Evolutionary conservation across 164 flowering plant species (phyloP).

Genomic region (Buxus sempervirens): DNA sequence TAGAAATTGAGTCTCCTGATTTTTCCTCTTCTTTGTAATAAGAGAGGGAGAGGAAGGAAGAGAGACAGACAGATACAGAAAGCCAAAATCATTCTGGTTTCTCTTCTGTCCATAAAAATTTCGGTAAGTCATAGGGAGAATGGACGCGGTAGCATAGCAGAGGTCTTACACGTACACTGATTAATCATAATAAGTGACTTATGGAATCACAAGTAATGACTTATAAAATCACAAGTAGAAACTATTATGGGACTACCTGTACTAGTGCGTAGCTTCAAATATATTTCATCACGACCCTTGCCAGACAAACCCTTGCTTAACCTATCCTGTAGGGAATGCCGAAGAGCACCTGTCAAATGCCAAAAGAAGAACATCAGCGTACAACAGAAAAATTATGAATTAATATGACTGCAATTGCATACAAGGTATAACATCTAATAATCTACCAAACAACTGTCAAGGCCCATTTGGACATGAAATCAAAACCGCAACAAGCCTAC

Average conservation of each 20-base stretch:
- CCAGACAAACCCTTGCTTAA: slow-evolving; percentile 76
- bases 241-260: slow-evolving; percentile 55
- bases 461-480: background rate
- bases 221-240: background rate
- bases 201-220: background rate
- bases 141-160: background rate
- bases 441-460: background rate
- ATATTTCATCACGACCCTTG: slow-evolving; percentile 84
- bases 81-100: no score
- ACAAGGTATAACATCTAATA: background rate
- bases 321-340: slow-evolving; percentile 95
- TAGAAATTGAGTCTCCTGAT: no score
- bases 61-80: no score
- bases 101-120: no score
- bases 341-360: slow-evolving; percentile 65
- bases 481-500: background rate
- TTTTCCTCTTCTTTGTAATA: no score
- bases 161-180: background rate
- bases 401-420: background rate
- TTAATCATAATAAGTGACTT: background rate
- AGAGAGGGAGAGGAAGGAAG: no score
- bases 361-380: slow-evolving; percentile 7
- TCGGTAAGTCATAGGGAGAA: background rate
- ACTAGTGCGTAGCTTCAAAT: slow-evolving; percentile 86
- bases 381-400: background rate